Evolutionary conservation across 768 basidiomycete species (phyloP).

Genomic region (Trametes cinnabarina): DNA sequence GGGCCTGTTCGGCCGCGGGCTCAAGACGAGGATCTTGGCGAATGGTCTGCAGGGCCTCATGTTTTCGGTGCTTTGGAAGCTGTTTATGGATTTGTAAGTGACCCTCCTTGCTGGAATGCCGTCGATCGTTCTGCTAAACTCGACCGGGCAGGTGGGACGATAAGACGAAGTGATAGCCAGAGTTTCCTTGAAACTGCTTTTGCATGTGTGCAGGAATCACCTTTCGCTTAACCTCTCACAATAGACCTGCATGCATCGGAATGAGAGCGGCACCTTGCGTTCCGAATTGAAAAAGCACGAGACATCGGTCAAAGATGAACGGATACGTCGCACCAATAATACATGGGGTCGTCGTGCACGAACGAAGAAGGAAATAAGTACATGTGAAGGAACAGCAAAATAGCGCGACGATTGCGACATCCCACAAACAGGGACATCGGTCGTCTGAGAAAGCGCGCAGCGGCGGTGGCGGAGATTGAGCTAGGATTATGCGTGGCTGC

Average conservation of each 20-base stretch:
- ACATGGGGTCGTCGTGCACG: neutral
- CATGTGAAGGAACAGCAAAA: neutral
- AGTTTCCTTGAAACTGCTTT: neutral
- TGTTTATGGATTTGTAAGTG: conserved; percentile 85
- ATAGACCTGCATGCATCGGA: neutral
- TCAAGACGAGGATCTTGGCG: conserved; percentile 85
- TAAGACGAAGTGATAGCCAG: conserved; percentile 18
- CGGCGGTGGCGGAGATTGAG: neutral
- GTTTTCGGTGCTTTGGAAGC: conserved; percentile 89
- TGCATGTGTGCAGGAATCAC: too few relatives aligned
- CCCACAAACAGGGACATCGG: neutral
- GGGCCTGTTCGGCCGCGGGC: conserved; percentile 84
- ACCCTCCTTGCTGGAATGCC: neutral
- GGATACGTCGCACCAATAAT: neutral
- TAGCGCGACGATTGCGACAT: neutral
- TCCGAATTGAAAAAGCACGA: too few relatives aligned
- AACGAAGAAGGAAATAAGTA: conserved; percentile 4
- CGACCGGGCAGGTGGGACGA: conserved; percentile 17
- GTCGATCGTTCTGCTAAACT: neutral
- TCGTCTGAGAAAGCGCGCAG: neutral
- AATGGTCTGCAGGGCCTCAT: conserved; percentile 91
- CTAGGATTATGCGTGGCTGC: neutral
- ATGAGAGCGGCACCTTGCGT: too few relatives aligned
- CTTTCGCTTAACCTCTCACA: too few relatives aligned
- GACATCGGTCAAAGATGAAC: too few relatives aligned